Base-by-base conservation (phyloP, 1,139 yeast species). In the Kodamaea derodonti region DNA sequence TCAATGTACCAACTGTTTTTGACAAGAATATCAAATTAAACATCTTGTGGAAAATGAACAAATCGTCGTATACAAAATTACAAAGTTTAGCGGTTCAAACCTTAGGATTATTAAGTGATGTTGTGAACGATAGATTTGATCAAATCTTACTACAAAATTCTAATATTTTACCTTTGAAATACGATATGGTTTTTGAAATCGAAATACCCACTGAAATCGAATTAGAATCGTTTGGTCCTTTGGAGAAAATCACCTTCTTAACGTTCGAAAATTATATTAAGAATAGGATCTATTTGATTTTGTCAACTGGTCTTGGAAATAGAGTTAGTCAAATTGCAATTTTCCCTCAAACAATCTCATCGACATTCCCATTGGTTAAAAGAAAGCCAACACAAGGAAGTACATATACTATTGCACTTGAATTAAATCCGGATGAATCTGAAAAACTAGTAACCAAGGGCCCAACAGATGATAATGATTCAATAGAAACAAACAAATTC, bases 361-460 rank as follows among this genome's bases (percentile, higher is more conserved):
- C 32, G 61, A 65, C 56, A 54, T 75, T 61, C 51, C 60, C 82
- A 4, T 59, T 84, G 4, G 67, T 62, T 31, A 80, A 75, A 51
- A 71, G 94, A 50, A 82, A 78, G 50, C 75, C 80, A 7, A 47
- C 69, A 1, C 8, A 15, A 13, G 47, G 51, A 32, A 60, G 51
- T 40, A 65, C 54, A 30, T 65, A 74, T 34, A 61, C 63, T 8
- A 66, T 92, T 27, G 95, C 95, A 0, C 53, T 90, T 14, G 63
- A 75, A 32, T 67, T 87, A n/a, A 78, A 88, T 49, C 70, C 94
- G 7, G 76, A 72, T 4, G 90, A 83, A 50, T 71, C 83, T 40
- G 96, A 87, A 48, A 84, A 81, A 54, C 59, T 85, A 30, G 86
- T 92, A 2, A 85, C 95, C 1, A 84, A 78, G 49, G 98, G 97